A percentile compares a stretch with the other conserved stretches of the same genome.
Conservation (phyloP, 192 early-diverging fungal genomes). For the Lobosporangium transversale region DNA sequence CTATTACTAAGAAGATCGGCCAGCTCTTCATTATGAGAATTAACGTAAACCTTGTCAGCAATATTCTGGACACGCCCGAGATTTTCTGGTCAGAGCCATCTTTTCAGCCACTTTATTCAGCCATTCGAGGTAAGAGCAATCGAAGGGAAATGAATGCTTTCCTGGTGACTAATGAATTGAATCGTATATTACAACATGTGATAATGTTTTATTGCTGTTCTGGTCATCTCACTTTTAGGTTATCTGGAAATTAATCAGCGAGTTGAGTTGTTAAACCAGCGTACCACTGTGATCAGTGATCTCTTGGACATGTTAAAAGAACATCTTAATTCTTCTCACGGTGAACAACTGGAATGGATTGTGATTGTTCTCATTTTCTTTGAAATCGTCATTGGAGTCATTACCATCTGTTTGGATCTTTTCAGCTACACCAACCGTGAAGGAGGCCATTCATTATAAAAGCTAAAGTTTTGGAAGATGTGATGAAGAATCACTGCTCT, state of each 20-base stretch:
- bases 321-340: slow-evolving; percentile 90
- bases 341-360: slow-evolving; percentile 94
- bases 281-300: slow-evolving; percentile 91
- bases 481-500: too few relatives aligned
- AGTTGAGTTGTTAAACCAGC: slow-evolving; percentile 92
- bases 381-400: slow-evolving; percentile 79
- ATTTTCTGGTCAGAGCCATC: slow-evolving; percentile 92
- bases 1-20: slow-evolving; percentile 95
- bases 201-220: not conserved
- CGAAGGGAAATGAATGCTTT: too few relatives aligned
- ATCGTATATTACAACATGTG: not conserved
- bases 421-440: slow-evolving; percentile 55
- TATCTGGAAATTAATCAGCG: slow-evolving; percentile 87
- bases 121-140: slow-evolving; percentile 67
- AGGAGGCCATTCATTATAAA: too few relatives aligned
- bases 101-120: slow-evolving; percentile 80
- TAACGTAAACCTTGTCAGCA: slow-evolving; percentile 89
- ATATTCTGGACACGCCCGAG: slow-evolving; percentile 93
- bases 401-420: slow-evolving; percentile 79
- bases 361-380: slow-evolving; percentile 93
- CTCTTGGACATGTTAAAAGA: slow-evolving; percentile 96
- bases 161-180: not conserved
- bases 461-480: too few relatives aligned
- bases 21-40: slow-evolving; percentile 92
- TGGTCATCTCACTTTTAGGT: too few relatives aligned